Percentiles rank a stretch among this genome's conserved stretches.
These are phyloP conservation scores for Cruciata laevipes DNA, from an alignment of 257 asterid genomes.

Conservation along the genomic window DNA sequence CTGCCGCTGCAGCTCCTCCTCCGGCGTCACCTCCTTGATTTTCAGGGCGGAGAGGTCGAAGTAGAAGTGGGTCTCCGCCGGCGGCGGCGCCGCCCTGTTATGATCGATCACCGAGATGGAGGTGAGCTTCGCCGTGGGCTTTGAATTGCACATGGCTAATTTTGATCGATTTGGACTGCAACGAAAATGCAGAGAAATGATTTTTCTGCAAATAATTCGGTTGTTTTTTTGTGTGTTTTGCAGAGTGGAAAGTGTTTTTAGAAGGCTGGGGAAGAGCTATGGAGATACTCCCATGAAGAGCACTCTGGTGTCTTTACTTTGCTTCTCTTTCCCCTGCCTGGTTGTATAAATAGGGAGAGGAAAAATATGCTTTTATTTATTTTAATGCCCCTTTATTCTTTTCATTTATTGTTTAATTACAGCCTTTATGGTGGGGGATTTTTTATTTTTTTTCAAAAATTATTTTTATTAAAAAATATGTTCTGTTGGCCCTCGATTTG, in stretches of 20 bases:
- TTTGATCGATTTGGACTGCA: neutral
- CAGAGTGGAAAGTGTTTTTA: neutral
- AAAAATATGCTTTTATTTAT: neutral
- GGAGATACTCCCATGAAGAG: constrained; percentile 33
- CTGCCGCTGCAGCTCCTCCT: constrained; percentile 10
- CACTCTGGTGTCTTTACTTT: constrained; percentile 6
- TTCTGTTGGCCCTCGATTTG: constrained; percentile 4
- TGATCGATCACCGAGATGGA: constrained; percentile 35
- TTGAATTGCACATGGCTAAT: constrained; percentile 66
- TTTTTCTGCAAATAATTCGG: neutral
- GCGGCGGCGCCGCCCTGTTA: constrained; percentile 21
- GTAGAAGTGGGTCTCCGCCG: constrained; percentile 35
- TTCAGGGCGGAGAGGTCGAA: constrained; percentile 38
- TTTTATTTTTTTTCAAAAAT: neutral
- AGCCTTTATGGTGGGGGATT: constrained; percentile 10
- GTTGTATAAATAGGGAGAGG: constrained; percentile 24
- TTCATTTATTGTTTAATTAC: constrained; percentile 6
- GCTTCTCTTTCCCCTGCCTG: neutral
- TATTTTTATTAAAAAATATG: neutral
- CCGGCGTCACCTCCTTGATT: constrained; percentile 13
- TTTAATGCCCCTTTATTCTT: constrained; percentile 2
- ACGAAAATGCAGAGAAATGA: neutral
- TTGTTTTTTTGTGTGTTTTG: too few relatives aligned
- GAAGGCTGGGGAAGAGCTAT: neutral
- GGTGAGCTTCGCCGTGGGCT: constrained; percentile 21